Evolutionary conservation across 257 asterid genomes (phyloP).

Genomic region (Parsonsia alboflavescens): DNA sequence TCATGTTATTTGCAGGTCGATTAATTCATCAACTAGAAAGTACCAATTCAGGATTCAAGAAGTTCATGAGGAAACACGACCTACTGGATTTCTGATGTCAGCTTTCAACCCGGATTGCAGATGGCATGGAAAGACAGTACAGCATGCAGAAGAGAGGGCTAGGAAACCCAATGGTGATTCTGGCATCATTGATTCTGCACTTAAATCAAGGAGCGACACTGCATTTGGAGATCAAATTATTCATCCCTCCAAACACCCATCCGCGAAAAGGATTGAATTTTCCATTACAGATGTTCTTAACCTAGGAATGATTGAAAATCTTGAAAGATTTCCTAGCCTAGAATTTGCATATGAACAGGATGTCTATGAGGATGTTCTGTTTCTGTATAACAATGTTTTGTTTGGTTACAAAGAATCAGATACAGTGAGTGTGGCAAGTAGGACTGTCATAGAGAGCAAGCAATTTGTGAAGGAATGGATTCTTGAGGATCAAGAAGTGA

Average conservation of each 20-base stretch:
- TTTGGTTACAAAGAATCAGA: constrained; percentile 30
- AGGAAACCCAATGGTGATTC: constrained; percentile 23
- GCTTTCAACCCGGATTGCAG: constrained; percentile 18
- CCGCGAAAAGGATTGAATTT: constrained; percentile 30
- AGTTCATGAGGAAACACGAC: constrained; percentile 9
- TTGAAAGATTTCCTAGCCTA: constrained; percentile 20
- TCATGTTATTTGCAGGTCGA: constrained; percentile 43
- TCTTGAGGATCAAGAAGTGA: constrained; percentile 13
- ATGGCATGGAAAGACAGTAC: constrained; percentile 26
- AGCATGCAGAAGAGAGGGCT: constrained; percentile 30
- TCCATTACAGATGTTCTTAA: constrained; percentile 17
- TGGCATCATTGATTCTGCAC: constrained; percentile 27
- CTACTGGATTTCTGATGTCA: constrained; percentile 13
- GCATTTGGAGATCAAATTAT: constrained; percentile 23
- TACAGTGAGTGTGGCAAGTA: constrained; percentile 24
- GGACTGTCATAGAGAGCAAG: constrained; percentile 35
- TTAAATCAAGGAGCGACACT: constrained; percentile 25
- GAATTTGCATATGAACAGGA: not conserved
- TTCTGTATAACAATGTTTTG: constrained; percentile 44
- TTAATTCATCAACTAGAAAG: constrained; percentile 39
- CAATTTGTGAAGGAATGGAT: constrained; percentile 55
- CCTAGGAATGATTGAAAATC: constrained; percentile 7
- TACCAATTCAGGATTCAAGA: constrained; percentile 48
- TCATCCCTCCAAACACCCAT: constrained; percentile 17
- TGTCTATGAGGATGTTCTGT: constrained; percentile 39